Evolutionary conservation across 2,329 filamentous ascomycete genomes (phyloP).

Genomic region (Colletotrichum australisinense): DNA sequence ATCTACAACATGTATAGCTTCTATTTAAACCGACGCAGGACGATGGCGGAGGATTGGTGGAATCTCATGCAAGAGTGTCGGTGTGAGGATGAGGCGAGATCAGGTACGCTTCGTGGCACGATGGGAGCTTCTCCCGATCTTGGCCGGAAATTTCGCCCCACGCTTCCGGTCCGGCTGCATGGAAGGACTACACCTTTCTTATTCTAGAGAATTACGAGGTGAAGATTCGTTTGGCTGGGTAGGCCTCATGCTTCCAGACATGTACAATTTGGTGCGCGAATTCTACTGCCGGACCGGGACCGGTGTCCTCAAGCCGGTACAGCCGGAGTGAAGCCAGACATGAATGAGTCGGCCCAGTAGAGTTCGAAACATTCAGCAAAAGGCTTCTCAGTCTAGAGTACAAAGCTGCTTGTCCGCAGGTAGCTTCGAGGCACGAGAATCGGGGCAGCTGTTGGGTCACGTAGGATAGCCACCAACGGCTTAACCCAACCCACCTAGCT

Average conservation of each 20-base stretch:
- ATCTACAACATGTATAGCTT: not conserved
- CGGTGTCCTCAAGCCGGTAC: not conserved
- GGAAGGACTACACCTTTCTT: not conserved
- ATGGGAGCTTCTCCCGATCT: not conserved
- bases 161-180: not conserved
- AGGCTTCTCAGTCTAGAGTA: no score
- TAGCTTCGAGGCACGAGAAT: not conserved
- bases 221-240: not conserved
- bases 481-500: not conserved
- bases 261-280: not conserved
- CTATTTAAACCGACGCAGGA: not conserved
- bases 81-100: conserved; percentile 16
- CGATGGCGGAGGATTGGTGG: conserved; percentile 14
- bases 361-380: no score
- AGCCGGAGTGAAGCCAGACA: not conserved
- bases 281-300: not conserved
- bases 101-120: not conserved
- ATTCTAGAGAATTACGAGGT: not conserved
- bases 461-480: not conserved
- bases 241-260: not conserved
- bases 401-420: no score
- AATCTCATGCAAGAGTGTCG: not conserved
- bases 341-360: no score
- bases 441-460: not conserved
- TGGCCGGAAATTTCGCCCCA: conserved; percentile 13